Percentiles rank a stretch among this genome's conserved stretches.
phyloP scores from a whole-genome alignment of 768 basidiomycete species.

The Leccinum pellstonianum region DNA sequence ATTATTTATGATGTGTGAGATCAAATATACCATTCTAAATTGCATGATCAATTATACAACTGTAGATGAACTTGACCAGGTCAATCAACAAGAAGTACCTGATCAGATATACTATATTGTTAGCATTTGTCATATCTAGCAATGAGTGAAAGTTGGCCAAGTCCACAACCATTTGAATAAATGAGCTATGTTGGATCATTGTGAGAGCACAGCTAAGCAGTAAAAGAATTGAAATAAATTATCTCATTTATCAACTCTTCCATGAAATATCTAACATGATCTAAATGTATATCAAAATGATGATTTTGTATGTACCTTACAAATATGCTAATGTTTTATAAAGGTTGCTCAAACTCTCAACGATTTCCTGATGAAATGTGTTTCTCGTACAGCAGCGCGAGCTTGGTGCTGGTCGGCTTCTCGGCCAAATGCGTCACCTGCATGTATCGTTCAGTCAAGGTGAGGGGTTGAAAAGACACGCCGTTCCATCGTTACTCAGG shows the following conservation, averaged over 20 bases:
- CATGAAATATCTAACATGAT: background rate
- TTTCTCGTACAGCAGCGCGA: constrained; percentile 81
- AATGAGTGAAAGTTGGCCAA: background rate
- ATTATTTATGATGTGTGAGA: no score
- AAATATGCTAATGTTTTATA: background rate
- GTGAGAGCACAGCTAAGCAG: background rate
- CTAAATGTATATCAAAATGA: background rate
- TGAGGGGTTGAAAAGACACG: constrained; percentile 14
- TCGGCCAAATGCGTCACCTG: constrained; percentile 71
- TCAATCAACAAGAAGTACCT: no score
- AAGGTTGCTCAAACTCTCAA: background rate
- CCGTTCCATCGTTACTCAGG: constrained; percentile 74
- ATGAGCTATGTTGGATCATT: background rate
- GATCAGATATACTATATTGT: no score
- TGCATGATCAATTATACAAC: no score
- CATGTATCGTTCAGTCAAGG: background rate
- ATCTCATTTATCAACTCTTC: background rate
- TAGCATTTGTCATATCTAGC: background rate
- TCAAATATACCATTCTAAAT: no score
- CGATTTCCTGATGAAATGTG: constrained; percentile 29
- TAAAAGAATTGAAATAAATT: background rate
- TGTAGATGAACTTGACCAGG: no score
- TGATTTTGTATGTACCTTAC: background rate
- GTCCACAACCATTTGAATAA: background rate
- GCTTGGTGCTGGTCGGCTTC: constrained; percentile 78